Conservation (phyloP, 495 filamentous ascomycete species). For the Tuber calosporum region DNA sequence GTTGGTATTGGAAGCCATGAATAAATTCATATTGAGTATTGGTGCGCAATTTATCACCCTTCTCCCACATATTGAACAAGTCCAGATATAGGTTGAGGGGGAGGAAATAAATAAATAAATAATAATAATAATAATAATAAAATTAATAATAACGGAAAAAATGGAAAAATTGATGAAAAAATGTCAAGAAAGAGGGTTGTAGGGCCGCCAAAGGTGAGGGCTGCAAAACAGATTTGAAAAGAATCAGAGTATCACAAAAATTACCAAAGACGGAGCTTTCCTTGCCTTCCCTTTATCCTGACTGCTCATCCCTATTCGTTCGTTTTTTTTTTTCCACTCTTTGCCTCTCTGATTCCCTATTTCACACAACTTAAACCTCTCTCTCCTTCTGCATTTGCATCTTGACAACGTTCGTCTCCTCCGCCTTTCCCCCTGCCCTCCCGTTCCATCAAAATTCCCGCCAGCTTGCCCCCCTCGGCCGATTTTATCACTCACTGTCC, state of each 20-base stretch:
- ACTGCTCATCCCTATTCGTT: neutral
- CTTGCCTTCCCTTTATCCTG: neutral
- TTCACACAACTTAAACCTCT: neutral
- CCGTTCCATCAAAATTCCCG: neutral
- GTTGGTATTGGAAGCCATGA: too few species aligned
- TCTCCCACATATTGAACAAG: neutral
- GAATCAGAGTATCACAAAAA: neutral
- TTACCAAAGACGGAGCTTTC: neutral
- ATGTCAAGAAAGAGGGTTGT: neutral
- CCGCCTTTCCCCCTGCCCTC: constrained; percentile 17
- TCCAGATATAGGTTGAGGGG: neutral
- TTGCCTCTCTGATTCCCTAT: neutral
- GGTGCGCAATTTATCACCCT: neutral
- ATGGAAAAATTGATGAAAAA: neutral
- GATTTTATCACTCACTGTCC: neutral
- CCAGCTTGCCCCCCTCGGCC: neutral
- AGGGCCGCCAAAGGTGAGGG: neutral
- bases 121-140: too few species aligned
- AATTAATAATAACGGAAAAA: too few species aligned
- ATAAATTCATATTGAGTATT: too few species aligned
- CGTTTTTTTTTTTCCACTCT: neutral
- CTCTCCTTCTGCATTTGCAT: constrained; percentile 34
- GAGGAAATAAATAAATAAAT: neutral
- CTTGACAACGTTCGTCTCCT: constrained; percentile 29
- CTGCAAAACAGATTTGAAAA: neutral